Percentiles rank a stretch among this genome's conserved stretches.
Conservation (phyloP, 2,329 filamentous ascomycete genomes). For the Aspergillus spinulosporus region DNA sequence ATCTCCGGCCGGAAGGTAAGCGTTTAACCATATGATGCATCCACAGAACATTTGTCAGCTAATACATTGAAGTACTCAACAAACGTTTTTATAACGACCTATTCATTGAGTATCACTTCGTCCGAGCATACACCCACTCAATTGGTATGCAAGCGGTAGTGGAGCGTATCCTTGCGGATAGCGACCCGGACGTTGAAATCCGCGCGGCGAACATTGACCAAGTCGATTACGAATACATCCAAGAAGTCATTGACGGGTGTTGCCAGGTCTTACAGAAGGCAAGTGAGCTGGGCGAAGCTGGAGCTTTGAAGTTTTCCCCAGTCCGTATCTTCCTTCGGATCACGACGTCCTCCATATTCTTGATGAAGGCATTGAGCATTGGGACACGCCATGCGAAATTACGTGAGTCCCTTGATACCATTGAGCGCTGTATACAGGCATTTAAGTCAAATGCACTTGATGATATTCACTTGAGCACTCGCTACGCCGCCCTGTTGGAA, state of each 20-base stretch:
- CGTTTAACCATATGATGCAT: background rate
- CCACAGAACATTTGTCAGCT: background rate
- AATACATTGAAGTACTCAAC: conserved; percentile 24
- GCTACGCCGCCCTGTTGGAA: conserved; percentile 53
- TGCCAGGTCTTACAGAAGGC: conserved; percentile 54
- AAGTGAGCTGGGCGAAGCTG: conserved; percentile 49
- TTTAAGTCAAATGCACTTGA: conserved; percentile 52
- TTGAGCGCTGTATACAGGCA: conserved; percentile 51
- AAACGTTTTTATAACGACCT: conserved; percentile 50
- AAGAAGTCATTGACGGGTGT: conserved; percentile 57
- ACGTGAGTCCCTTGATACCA: conserved; percentile 49
- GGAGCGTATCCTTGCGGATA: conserved; percentile 50
- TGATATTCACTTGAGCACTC: conserved; percentile 54
- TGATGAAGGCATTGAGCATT: conserved; percentile 54
- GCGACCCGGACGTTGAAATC: conserved; percentile 35
- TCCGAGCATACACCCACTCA: conserved; percentile 45
- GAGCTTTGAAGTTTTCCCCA: conserved; percentile 53
- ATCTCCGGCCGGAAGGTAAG: conserved; percentile 34
- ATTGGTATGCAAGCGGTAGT: conserved; percentile 60
- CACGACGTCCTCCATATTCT: conserved; percentile 57
- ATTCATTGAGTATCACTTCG: conserved; percentile 56
- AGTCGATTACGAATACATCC: conserved; percentile 57
- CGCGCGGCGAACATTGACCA: conserved; percentile 49
- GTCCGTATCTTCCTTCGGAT: conserved; percentile 57
- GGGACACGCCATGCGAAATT: conserved; percentile 53